Evolutionary conservation across 2,329 filamentous ascomycete species (phyloP).

Genomic region (Pyrenophora seminiperda): DNA sequence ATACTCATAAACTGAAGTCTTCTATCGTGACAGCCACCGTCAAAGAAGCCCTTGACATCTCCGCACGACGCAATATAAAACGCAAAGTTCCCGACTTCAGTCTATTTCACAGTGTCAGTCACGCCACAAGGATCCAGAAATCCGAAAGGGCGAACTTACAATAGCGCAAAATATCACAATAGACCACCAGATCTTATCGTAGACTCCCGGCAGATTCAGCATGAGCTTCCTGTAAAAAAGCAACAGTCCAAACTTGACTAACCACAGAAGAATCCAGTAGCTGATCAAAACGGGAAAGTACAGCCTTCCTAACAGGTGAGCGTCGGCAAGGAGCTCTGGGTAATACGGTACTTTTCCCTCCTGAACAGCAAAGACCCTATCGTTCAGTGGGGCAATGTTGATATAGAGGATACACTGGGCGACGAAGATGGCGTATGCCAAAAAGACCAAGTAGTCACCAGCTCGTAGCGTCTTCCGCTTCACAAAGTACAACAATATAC

Average conservation of each 20-base stretch:
- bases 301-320: neutral
- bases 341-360: too few relatives aligned
- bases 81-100: too few relatives aligned
- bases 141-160: conserved; percentile 4
- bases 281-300: conserved; percentile 2
- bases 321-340: neutral
- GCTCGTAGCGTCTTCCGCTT: too few relatives aligned
- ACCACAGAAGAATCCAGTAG: conserved; percentile 7
- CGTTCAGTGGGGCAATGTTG: too few relatives aligned
- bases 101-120: too few relatives aligned
- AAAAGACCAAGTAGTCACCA: too few relatives aligned
- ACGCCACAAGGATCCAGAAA: too few relatives aligned
- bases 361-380: too few relatives aligned
- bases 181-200: conserved; percentile 5
- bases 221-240: conserved; percentile 6
- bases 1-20: conserved; percentile 3
- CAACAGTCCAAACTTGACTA: conserved; percentile 9
- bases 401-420: too few relatives aligned
- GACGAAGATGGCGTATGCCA: too few relatives aligned
- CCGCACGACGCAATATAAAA: neutral
- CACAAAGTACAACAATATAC: too few relatives aligned
- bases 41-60: neutral
- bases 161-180: conserved; percentile 3
- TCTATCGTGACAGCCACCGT: conserved; percentile 1
- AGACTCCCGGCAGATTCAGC: neutral